Evolutionary conservation across 495 filamentous ascomycete species (phyloP), one percentile per base, ranked within the genome.

Genomic region (Lineolata rhizophorae): DNA sequence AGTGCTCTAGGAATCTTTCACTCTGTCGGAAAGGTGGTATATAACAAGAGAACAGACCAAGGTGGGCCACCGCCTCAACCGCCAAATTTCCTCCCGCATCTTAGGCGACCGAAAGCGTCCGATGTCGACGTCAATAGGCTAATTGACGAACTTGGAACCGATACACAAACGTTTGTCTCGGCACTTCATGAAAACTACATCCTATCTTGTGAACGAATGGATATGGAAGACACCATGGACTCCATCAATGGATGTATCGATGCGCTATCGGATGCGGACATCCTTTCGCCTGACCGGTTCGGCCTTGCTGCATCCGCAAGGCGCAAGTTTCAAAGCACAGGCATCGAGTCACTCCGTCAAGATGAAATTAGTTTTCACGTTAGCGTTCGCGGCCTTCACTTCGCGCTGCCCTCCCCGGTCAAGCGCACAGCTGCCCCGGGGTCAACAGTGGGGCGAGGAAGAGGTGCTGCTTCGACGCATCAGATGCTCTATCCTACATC

Each of bases 131-230:
- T 80, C 16, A 72, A 91, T 40, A 63, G 65, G 5, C 57, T 99
- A 18, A 67, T 83, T 13, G 76, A 92, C 38, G 83, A 92, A 49
- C 78, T 76, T 2, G 87, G 87, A 4, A 90, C 83, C 2, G 87
- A 95, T 45, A 70, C 67, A 0, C 63, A 72, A 34, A 94, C 84
- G 0, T 92, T 95, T 46, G 67, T 93, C 32, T 70, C 76, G n/a
- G 77, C 80, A 1, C 56, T 99, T 6, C 87, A 99, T 48, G 87
- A 99, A 43, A 99, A 99, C 46, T 95, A 85, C 41, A 60, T 76
- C 1, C 56, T 75, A 4, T 94, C 85, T 0, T 93, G 85, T 45
- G 65, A 74, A 34, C 62, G 67, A 8, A 52, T 48, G n/a, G 51
- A 44, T 3, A 62, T 62, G 27, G 65, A 64, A 36, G 64, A 72